Evolutionary conservation across 2,329 filamentous ascomycete genomes (phyloP).

Genomic region (Aaosphaeria arxii): DNA sequence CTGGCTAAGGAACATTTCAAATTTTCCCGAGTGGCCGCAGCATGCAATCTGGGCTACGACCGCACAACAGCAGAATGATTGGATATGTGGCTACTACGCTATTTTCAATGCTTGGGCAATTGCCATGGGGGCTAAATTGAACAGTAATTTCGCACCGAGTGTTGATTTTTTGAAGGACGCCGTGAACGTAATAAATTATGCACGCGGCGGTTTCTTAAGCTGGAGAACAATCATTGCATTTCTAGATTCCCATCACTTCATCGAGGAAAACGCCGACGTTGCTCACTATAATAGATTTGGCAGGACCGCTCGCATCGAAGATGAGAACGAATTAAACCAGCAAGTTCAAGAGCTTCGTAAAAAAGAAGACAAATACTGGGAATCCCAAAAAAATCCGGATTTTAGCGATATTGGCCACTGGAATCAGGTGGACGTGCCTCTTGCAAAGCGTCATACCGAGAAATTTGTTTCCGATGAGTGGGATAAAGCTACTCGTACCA

Average conservation of each 20-base stretch:
- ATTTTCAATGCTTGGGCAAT: constrained; percentile 15
- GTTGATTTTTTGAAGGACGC: constrained; percentile 2
- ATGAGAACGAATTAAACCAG: background rate
- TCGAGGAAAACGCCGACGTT: constrained; percentile 1
- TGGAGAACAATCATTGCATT: background rate
- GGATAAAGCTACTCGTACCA: background rate
- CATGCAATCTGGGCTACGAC: background rate
- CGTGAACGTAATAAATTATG: background rate
- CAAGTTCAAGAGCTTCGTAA: background rate
- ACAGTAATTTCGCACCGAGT: constrained; percentile 4
- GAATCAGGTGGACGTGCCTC: background rate
- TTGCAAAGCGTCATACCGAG: background rate
- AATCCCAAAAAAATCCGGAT: background rate
- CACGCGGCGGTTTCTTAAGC: background rate
- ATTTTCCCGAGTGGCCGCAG: no score
- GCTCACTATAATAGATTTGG: background rate
- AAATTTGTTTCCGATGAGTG: background rate
- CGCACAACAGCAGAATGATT: background rate
- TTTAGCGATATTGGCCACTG: background rate
- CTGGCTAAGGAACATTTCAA: no score
- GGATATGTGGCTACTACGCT: constrained; percentile 4
- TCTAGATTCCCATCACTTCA: background rate
- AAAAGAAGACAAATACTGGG: background rate
- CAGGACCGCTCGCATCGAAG: background rate
- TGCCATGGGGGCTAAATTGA: constrained; percentile 8